Evolutionary conservation across 2,329 filamentous ascomycete genomes (phyloP), one percentile per base, ranked within the genome.

Genomic region (Geoglossum cookeanum): DNA sequence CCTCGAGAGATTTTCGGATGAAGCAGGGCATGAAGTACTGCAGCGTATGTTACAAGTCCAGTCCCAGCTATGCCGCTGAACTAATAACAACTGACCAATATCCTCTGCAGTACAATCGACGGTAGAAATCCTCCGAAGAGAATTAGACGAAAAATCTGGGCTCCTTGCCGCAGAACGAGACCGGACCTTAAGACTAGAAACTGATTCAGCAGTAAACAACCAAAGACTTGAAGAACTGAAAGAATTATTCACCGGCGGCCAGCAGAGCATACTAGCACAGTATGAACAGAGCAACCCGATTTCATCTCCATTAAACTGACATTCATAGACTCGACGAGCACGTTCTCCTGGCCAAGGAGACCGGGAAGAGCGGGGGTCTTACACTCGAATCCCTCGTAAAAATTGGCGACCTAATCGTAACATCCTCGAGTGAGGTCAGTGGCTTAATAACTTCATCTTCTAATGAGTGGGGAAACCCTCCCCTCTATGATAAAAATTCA

Each of bases 141-240:
- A 55, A 39, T 11, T 55, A 30, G n/a, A 27, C n/a, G 54, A 55
- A 29, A 55, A 47, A 44, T 35, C 39, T 7, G 54, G 54, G 9
- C 54, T 44, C 27, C 33, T 55, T 42, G 54, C 54, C n/a, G 54
- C 33, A 11, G 54, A 44, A 22, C 54, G 54, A 44, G 37, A 55
- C 27, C 32, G 44, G n/a, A 55, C 37, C 22, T 6, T 44, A 15
- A 47, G 44, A 15, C 37, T 55, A 13, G 54, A 55, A 39, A 44
- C 27, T 3, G 29, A 47, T 4, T 15, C 13, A 11, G 30, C 13
- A 15, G 15, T 11, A 35, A 35, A 29, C 33, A 8, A 9, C 6
- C 32, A 55, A 30, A 44, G 22, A 33, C 39, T 45, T 45, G 44
- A 55, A 7, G 54, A 55, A n/a, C 37, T 55, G 5, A 30, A 45